These are phyloP conservation scores for Gynostemma pentaphyllum DNA, from an alignment of 306 rosid species.

Conservation along the genomic window DNA sequence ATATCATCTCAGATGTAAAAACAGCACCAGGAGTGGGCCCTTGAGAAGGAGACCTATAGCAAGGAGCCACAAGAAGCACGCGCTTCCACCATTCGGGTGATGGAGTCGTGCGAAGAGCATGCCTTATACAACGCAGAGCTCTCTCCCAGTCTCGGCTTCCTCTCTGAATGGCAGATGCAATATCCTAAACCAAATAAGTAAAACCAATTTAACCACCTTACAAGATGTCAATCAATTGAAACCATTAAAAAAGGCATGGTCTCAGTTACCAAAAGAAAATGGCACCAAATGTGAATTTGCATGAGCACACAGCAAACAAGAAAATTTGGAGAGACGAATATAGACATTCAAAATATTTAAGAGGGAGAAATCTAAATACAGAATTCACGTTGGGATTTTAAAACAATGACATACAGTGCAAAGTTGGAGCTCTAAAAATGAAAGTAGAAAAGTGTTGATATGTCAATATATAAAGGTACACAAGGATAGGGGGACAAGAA, in stretches of 20 bases:
- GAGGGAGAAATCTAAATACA: background rate
- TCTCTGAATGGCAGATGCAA: slow-evolving; percentile 69
- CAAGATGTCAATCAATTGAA: slow-evolving; percentile 14
- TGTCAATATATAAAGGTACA: background rate
- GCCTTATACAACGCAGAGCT: slow-evolving; percentile 90
- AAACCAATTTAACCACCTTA: slow-evolving; percentile 13
- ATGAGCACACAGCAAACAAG: too few species aligned
- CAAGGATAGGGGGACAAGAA: background rate
- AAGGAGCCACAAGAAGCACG: slow-evolving; percentile 74
- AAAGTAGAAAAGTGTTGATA: background rate
- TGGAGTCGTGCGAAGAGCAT: slow-evolving; percentile 84
- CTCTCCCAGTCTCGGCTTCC: slow-evolving; percentile 99
- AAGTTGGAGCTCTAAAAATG: background rate
- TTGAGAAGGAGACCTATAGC: slow-evolving; percentile 65
- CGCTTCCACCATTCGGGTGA: slow-evolving; percentile 99
- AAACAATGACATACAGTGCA: background rate
- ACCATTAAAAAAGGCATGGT: slow-evolving; percentile 2
- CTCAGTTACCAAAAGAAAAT: background rate
- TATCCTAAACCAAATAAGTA: slow-evolving; percentile 45
- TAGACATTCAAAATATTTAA: background rate
- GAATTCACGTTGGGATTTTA: background rate
- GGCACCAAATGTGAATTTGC: too few species aligned
- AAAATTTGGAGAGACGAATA: background rate
- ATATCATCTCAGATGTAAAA: slow-evolving; percentile 90
- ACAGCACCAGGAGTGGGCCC: slow-evolving; percentile 83